phyloP scores from a whole-genome alignment of 345 rosid species.

The Acer campestre region DNA sequence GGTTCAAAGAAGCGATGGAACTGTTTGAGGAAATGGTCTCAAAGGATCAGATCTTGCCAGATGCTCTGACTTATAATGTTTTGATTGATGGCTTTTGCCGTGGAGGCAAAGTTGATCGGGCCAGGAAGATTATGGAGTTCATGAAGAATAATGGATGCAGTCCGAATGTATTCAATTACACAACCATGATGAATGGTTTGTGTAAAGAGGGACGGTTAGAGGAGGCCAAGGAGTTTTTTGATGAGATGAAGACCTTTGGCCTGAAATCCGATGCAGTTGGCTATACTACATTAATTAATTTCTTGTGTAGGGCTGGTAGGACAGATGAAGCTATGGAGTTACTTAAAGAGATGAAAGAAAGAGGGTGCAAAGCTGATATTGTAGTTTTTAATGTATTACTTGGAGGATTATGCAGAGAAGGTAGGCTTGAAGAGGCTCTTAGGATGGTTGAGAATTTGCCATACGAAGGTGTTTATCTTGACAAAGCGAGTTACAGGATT shows the following conservation, averaged over 20 bases:
- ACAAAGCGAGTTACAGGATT: slow-evolving; percentile 83
- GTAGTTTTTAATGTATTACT: slow-evolving; percentile 76
- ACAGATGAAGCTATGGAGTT: slow-evolving; percentile 57
- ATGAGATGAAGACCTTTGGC: slow-evolving; percentile 63
- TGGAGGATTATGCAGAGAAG: slow-evolving; percentile 66
- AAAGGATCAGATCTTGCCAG: slow-evolving; percentile 72
- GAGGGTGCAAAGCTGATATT: slow-evolving; percentile 65
- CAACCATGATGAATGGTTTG: slow-evolving; percentile 66
- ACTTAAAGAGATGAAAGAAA: slow-evolving; percentile 71
- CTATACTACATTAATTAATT: slow-evolving; percentile 77
- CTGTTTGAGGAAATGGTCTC: slow-evolving; percentile 84
- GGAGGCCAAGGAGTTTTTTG: slow-evolving; percentile 58
- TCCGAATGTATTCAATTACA: slow-evolving; percentile 72
- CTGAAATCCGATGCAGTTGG: slow-evolving; percentile 66
- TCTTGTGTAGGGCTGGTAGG: slow-evolving; percentile 59
- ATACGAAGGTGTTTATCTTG: slow-evolving; percentile 58
- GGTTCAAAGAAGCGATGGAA: slow-evolving; percentile 69
- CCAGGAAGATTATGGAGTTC: slow-evolving; percentile 71
- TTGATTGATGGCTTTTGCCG: slow-evolving; percentile 81
- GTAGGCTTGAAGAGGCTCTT: slow-evolving; percentile 63
- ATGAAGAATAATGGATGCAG: slow-evolving; percentile 79
- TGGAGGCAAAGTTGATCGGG: slow-evolving; percentile 70
- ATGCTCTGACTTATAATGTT: slow-evolving; percentile 68
- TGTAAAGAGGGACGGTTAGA: slow-evolving; percentile 59
- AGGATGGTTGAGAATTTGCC: slow-evolving; percentile 56